Evolutionary conservation across 192 early-diverging fungal species (phyloP), one percentile per base, ranked within the genome.

Genomic region (Backusella circina): DNA sequence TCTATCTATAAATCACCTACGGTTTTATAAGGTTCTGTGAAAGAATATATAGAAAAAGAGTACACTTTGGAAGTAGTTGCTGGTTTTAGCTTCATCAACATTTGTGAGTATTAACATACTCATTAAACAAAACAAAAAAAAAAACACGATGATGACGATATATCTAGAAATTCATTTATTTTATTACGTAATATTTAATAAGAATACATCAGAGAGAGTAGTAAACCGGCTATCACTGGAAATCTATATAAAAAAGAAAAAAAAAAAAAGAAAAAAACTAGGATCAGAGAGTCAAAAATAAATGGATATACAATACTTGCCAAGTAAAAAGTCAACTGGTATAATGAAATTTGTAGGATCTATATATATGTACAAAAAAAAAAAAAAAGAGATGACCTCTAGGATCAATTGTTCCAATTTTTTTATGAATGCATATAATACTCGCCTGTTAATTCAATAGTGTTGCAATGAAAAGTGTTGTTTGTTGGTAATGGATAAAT

Each of bases 361-460:
- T 35, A 70, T 71, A 39, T 71, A 37, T 44, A 38, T 41, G n/a
- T n/a, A n/a, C n/a, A n/a, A 37, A 68, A 13, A 68, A 2, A 5
- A 68, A 68, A 70, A 32, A 70, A 68, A 68, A 21, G 3, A n/a
- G 8, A 39, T 5, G 16, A 23, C 8, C 28, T 70, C 69, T 70
- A 70, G 69, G 69, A 70, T 70, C 69, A 70, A 30, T 70, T 31
- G 69, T 44, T 70, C 69, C 32, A n/a, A n/a, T 67, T 9, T n/a
- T 7, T 23, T 26, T 47, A 21, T 57, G 23, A 57, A 57, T 12
- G 23, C 2, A 23, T 26, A 57, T 23, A 57, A 57, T 5, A 70
- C 69, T 70, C 69, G 69, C 69, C 69, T 71, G 54, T 57, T 57
- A 57, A 26, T 26, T 61, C 23, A 10, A 61, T 61, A 61, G 9